A percentile compares a stretch with the other conserved stretches of the same genome.
These are phyloP conservation scores for Trichophyton benhamiae DNA, from an alignment of 2,329 filamentous ascomycete species.

Conservation along the genomic window DNA sequence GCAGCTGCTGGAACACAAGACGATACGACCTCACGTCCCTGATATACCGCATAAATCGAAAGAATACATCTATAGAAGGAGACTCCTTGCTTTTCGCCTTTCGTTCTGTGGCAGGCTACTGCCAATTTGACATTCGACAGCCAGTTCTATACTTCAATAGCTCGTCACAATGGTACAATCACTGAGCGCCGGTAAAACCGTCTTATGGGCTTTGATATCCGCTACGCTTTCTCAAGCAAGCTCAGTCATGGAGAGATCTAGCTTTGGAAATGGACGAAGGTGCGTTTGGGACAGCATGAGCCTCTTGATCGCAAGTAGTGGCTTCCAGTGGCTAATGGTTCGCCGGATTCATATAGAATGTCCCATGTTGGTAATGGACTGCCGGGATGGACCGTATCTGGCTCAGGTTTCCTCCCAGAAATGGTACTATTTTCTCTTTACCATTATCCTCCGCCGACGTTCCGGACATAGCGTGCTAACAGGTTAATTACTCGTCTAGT, in stretches of 20 bases:
- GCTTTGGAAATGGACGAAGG: constrained; percentile 61
- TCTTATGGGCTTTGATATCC: constrained; percentile 32
- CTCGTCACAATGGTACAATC: constrained; percentile 8
- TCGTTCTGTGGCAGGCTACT: not conserved
- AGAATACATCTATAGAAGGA: not conserved
- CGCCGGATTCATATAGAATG: constrained; percentile 39
- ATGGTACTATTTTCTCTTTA: constrained; percentile 25
- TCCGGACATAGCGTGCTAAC: not conserved
- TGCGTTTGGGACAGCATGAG: constrained; percentile 23
- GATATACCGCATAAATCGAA: not conserved
- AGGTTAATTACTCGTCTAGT: constrained; percentile 22
- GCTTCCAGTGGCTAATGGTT: not conserved
- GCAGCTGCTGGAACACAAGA: not conserved
- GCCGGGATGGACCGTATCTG: constrained; percentile 44
- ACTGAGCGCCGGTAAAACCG: constrained; percentile 29
- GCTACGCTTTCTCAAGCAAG: constrained; percentile 47
- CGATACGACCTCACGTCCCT: not conserved
- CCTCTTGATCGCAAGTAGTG: not conserved
- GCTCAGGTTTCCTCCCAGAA: constrained; percentile 45
- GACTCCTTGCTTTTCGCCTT: not conserved
- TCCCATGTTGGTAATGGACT: constrained; percentile 42
- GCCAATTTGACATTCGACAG: not conserved
- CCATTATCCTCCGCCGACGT: not conserved
- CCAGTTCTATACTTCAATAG: not conserved
- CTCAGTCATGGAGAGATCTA: constrained; percentile 51